Conservation (phyloP, 768 basidiomycete genomes). For the Grammothele lineata region DNA sequence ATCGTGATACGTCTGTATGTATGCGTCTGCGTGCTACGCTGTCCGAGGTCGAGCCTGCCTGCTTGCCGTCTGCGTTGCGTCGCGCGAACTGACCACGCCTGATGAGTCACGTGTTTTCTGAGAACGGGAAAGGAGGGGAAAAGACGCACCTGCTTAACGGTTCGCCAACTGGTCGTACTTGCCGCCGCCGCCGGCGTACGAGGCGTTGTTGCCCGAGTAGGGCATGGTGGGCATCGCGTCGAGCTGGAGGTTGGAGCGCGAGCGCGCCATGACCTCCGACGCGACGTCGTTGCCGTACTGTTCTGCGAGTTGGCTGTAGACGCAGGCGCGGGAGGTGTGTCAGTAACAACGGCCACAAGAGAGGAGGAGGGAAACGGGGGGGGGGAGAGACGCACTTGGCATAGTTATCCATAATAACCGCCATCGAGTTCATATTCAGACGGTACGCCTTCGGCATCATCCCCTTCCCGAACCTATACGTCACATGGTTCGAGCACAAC, state of each 20-base stretch:
- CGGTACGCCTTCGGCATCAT: slow-evolving; percentile 85
- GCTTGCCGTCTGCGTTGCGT: too few species aligned
- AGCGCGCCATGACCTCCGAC: slow-evolving; percentile 51
- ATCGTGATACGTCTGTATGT: slow-evolving; percentile 3
- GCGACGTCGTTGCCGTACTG: slow-evolving; percentile 68
- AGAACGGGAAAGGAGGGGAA: too few species aligned
- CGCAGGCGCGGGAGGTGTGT: too few species aligned
- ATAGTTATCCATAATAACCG: slow-evolving; percentile 82
- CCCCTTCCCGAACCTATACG: slow-evolving; percentile 84
- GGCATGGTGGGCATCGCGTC: slow-evolving; percentile 28
- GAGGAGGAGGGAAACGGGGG: too few species aligned
- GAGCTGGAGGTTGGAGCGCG: slow-evolving; percentile 47
- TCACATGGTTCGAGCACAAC: slow-evolving; percentile 79
- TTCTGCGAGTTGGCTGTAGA: slow-evolving; percentile 63
- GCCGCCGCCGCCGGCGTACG: too few species aligned
- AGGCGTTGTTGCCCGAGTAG: slow-evolving; percentile 20
- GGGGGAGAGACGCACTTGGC: slow-evolving; percentile 49
- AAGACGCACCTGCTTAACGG: neutral
- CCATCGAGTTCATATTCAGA: slow-evolving; percentile 69
- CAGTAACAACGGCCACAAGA: slow-evolving; percentile 1
- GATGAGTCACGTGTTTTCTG: too few species aligned
- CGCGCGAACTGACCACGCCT: too few species aligned
- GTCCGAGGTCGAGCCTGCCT: neutral
- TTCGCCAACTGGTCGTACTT: slow-evolving; percentile 19
- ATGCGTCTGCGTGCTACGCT: slow-evolving; percentile 6